Conservation (phyloP, 208 protist genomes). For the Lotmaria passim region DNA sequence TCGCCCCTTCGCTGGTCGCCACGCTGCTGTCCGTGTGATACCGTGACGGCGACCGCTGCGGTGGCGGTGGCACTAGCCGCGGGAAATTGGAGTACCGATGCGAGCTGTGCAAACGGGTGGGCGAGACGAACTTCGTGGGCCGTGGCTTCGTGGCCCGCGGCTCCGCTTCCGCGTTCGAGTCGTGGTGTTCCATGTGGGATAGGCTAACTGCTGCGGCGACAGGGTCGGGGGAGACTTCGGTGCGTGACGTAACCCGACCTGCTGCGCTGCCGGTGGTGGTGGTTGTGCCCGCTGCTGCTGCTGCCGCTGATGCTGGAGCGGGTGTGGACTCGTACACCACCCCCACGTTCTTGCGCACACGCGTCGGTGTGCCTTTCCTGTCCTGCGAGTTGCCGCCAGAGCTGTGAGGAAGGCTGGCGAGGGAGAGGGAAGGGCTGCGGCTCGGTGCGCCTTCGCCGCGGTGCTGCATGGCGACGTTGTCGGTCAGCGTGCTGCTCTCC, state of each 20-base stretch:
- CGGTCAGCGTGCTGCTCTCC: neutral
- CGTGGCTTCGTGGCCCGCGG: slow-evolving; percentile 17
- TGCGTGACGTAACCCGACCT: neutral
- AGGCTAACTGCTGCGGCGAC: neutral
- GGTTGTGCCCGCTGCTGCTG: neutral
- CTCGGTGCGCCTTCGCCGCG: slow-evolving; percentile 21
- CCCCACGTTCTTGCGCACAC: too few relatives aligned
- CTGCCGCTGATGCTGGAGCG: slow-evolving; percentile 3
- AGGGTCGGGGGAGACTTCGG: neutral
- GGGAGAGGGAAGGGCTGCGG: slow-evolving; percentile 9
- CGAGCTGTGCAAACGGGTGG: slow-evolving; percentile 23
- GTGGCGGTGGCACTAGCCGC: too few relatives aligned
- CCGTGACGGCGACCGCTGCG: neutral
- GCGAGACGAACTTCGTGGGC: neutral
- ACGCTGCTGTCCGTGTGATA: neutral
- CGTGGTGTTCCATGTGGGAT: neutral
- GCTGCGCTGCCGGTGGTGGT: too few relatives aligned
- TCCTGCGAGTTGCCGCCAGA: neutral
- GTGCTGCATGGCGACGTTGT: slow-evolving; percentile 13
- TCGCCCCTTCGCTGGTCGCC: too few relatives aligned
- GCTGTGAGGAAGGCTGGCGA: neutral
- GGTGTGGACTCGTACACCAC: too few relatives aligned
- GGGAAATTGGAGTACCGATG: slow-evolving; percentile 6
- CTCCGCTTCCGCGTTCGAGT: slow-evolving; percentile 13
- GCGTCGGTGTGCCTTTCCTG: neutral